Evolutionary conservation across 805 yeast genomes (phyloP).

Genomic region (Yarrowia bubula): DNA sequence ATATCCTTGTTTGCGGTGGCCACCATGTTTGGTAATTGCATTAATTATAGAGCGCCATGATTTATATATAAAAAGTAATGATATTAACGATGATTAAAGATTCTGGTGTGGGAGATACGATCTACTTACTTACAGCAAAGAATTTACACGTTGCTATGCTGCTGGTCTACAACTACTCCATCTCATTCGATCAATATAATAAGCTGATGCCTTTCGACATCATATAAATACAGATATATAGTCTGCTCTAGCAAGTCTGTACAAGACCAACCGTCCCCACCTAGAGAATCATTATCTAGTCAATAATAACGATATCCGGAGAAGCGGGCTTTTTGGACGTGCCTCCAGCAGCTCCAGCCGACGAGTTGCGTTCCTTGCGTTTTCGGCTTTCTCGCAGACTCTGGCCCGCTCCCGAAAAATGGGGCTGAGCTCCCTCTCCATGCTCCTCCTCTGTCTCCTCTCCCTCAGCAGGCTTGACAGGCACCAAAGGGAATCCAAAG

Average conservation of each 20-base stretch:
- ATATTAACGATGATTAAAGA: too few species aligned
- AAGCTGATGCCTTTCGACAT: not conserved
- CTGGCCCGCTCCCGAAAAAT: slow-evolving; percentile 69
- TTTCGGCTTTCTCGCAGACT: slow-evolving; percentile 68
- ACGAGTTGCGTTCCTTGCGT: slow-evolving; percentile 52
- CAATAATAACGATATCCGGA: slow-evolving; percentile 81
- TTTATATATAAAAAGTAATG: too few species aligned
- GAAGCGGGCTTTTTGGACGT: slow-evolving; percentile 56
- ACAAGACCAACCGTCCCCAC: too few species aligned
- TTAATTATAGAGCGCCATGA: not conserved
- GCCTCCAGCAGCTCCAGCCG: slow-evolving; percentile 39
- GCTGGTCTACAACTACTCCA: not conserved
- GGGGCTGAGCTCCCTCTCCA: slow-evolving; percentile 34
- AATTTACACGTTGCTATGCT: too few species aligned
- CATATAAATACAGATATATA: slow-evolving; percentile 16
- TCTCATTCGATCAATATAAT: not conserved
- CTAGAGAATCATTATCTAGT: slow-evolving; percentile 40
- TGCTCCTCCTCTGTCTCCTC: slow-evolving; percentile 40
- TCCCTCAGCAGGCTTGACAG: slow-evolving; percentile 42
- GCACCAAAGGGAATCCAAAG: slow-evolving; percentile 83
- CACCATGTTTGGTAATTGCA: slow-evolving; percentile 68
- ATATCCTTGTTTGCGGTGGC: slow-evolving; percentile 82
- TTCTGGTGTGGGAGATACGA: too few species aligned
- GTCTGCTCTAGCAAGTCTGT: not conserved
- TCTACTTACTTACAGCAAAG: too few species aligned